Base-by-base conservation (phyloP, 768 basidiomycete species). In the Arthromyces matolae region DNA sequence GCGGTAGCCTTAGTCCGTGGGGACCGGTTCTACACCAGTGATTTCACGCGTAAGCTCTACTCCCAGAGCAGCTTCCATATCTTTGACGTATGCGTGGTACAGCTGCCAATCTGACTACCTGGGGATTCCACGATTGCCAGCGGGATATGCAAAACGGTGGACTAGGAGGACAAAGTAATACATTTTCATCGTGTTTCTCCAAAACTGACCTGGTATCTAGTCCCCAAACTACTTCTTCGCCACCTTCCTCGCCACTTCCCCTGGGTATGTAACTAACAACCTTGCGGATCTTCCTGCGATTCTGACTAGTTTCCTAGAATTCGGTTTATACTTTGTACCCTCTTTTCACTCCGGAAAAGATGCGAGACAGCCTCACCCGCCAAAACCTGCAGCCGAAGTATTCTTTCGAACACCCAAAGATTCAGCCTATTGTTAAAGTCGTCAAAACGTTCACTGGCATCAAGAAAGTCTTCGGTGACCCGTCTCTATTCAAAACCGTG, bases 1-100 rank as follows among this genome's bases (percentile, higher is more conserved):
- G 79, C 79, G 10, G 73, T 79, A 33, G 68, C 73, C 12, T 64
- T 81, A 33, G 69, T 77, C 47, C 71, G 78, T 42, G 78, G 79
- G 1, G 78, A 81, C 56, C 60, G 78, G 36, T 80, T 75, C 60
- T 74, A 67, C 52, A 80, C 79, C 3, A 73, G 65, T 10, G 72
- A 78, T 56, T 76, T 74, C 57, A 78, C 73, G 4, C 75, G 74
- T 76, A 50, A 33, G n/a, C n/a, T n/a, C n/a, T n/a, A n/a, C n/a
- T n/a, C n/a, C n/a, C n/a, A n/a, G n/a, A n/a, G 72, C 60, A 8
- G 28, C 14, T 4, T 10, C 12, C 23, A 19, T 25, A 34, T 23
- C 25, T 33, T 10, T n/a, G n/a, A 34, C 18, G 23, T 4, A 32
- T n/a, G 13, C 3, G 7, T 16, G 8, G 22, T 13, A n/a, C 28